Evolutionary conservation across 2,329 filamentous ascomycete genomes (phyloP).

Genomic region (Diplodia scrobiculata): DNA sequence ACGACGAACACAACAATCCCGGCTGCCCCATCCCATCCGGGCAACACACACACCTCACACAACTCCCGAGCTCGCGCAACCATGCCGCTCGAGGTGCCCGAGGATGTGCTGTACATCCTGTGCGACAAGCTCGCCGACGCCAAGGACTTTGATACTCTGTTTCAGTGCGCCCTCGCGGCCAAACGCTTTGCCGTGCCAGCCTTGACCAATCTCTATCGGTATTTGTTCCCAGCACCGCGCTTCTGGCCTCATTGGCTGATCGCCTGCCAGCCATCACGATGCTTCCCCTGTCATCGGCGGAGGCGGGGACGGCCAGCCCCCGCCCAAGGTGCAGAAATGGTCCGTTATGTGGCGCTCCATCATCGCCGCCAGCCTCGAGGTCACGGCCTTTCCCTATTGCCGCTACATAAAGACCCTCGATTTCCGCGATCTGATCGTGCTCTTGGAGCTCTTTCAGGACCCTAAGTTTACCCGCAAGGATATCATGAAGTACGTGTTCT

Average conservation of each 20-base stretch:
- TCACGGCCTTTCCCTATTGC: constrained; percentile 69
- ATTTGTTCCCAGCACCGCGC: constrained; percentile 31
- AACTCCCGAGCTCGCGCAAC: neutral
- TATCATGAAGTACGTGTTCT: constrained; percentile 54
- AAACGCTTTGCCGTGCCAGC: constrained; percentile 61
- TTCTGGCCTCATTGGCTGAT: neutral
- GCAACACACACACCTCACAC: neutral
- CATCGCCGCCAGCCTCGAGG: constrained; percentile 64
- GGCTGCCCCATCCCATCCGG: constrained; percentile 30
- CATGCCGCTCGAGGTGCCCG: constrained; percentile 47
- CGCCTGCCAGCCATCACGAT: constrained; percentile 46
- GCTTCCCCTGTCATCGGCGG: constrained; percentile 47
- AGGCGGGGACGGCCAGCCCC: constrained; percentile 45
- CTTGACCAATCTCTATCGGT: constrained; percentile 66
- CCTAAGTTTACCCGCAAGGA: constrained; percentile 58
- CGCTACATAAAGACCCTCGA: constrained; percentile 66
- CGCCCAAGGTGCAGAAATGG: constrained; percentile 58
- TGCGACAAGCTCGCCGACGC: constrained; percentile 60
- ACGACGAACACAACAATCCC: constrained; percentile 25
- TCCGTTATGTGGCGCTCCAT: constrained; percentile 69
- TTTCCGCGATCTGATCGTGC: constrained; percentile 61
- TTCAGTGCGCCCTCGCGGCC: constrained; percentile 59
- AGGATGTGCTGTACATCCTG: constrained; percentile 64
- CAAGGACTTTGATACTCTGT: constrained; percentile 63
- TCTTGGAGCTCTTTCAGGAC: constrained; percentile 64